phyloP scores from a whole-genome alignment of 805 yeast species.

The Schizosaccharomyces osmophilus region DNA sequence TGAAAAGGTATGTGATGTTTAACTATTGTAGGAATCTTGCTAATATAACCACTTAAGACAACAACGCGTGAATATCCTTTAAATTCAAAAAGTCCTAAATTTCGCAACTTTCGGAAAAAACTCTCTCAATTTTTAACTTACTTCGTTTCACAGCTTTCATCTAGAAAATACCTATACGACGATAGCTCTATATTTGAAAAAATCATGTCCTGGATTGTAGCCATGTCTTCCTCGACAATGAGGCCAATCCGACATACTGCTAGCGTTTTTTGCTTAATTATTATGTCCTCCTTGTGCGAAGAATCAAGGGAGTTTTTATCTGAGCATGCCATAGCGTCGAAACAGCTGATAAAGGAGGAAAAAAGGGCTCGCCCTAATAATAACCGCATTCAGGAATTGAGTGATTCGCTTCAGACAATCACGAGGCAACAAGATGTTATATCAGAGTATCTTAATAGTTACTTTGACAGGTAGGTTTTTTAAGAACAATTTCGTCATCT shows the following conservation, averaged over 20 bases:
- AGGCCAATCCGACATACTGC: conserved; percentile 51
- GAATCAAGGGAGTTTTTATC: conserved; percentile 18
- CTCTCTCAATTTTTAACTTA: conserved; percentile 31
- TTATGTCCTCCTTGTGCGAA: conserved; percentile 37
- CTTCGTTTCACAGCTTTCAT: conserved; percentile 25
- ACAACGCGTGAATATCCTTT: conserved; percentile 52
- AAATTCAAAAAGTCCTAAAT: conserved; percentile 24
- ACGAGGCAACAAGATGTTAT: conserved; percentile 27
- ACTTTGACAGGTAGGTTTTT: neutral
- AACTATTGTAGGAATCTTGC: conserved; percentile 28
- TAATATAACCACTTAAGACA: conserved; percentile 15
- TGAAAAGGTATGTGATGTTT: conserved; percentile 15
- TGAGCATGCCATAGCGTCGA: conserved; percentile 18
- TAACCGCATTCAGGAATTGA: conserved; percentile 14
- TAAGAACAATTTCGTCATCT: conserved; percentile 5
- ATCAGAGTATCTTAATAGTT: conserved; percentile 33
- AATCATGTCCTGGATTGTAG: conserved; percentile 48
- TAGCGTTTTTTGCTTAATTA: conserved; percentile 30
- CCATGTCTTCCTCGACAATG: conserved; percentile 42
- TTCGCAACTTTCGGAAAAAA: conserved; percentile 27
- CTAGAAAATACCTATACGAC: conserved; percentile 31
- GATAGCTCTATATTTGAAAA: conserved; percentile 23
- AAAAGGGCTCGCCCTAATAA: conserved; percentile 12
- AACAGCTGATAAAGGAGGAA: conserved; percentile 16
- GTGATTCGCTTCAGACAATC: conserved; percentile 24